Percentiles rank a stretch among this genome's conserved stretches.
Evolutionary conservation across 2,329 filamentous ascomycete species (phyloP).

Genomic region (Aspergillus ochraceus): DNA sequence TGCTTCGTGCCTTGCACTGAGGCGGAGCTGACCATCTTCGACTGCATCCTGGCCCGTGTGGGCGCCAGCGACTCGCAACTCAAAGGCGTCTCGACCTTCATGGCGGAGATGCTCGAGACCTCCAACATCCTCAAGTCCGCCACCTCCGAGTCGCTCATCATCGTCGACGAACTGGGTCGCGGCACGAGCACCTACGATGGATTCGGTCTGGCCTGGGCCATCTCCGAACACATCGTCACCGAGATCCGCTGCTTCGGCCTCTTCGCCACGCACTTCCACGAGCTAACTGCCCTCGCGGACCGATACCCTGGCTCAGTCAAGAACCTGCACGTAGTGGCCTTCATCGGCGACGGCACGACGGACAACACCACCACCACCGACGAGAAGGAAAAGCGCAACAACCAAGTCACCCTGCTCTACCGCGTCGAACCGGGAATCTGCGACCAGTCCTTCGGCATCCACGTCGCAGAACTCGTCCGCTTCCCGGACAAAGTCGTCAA

Average conservation of each 20-base stretch:
- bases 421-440: constrained; percentile 95
- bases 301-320: constrained; percentile 77
- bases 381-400: constrained; percentile 53
- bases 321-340: constrained; percentile 94
- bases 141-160: constrained; percentile 92
- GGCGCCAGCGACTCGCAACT: constrained; percentile 95
- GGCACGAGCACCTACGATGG: constrained; percentile 98
- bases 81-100: constrained; percentile 97
- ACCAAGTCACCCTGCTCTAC: constrained; percentile 91
- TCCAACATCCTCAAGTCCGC: constrained; percentile 98
- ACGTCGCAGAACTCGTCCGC: constrained; percentile 92
- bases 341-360: constrained; percentile 62
- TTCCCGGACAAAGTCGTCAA: constrained; percentile 97
- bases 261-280: constrained; percentile 98
- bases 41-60: constrained; percentile 93
- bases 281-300: constrained; percentile 86
- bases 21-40: constrained; percentile 92
- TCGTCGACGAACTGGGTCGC: constrained; percentile 95
- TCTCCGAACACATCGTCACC: constrained; percentile 93
- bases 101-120: constrained; percentile 99
- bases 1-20: constrained; percentile 92
- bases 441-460: constrained; percentile 97
- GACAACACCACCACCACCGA: constrained; percentile 41
- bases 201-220: constrained; percentile 98
- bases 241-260: constrained; percentile 93